phyloP scores from a whole-genome alignment of 2,329 filamentous ascomycete genomes.

The Xylariaceae sp. region DNA sequence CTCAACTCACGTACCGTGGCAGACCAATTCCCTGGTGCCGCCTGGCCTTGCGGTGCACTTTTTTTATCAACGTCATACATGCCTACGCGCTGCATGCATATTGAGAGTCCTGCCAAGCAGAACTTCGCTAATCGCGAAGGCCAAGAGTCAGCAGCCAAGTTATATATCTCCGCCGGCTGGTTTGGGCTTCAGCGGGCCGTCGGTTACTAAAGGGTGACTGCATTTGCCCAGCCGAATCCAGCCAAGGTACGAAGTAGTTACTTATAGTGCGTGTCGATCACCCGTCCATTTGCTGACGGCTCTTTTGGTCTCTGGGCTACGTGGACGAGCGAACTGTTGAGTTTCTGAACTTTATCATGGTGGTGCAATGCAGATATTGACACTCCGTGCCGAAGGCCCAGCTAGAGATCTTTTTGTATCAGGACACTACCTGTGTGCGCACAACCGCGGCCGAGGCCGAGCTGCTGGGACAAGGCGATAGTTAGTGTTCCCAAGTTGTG shows the following conservation, averaged over 20 bases:
- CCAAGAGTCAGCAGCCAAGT: conserved; percentile 11
- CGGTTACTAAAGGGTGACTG: conserved; percentile 5
- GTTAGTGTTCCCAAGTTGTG: background rate
- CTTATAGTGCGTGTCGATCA: conserved; percentile 16
- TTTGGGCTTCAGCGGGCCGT: background rate
- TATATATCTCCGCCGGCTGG: background rate
- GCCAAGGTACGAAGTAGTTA: no score
- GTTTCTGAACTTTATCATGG: conserved; percentile 5
- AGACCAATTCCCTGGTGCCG: background rate
- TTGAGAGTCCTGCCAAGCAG: conserved; percentile 2
- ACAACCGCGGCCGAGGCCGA: background rate
- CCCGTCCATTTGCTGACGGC: conserved; percentile 5
- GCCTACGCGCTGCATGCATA: background rate
- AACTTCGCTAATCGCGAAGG: background rate
- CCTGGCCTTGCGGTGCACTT: background rate
- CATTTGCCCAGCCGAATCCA: conserved; percentile 11
- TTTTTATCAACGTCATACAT: background rate
- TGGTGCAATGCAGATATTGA: background rate
- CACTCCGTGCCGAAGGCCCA: background rate
- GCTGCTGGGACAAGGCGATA: background rate
- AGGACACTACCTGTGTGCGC: background rate
- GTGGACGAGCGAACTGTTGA: background rate
- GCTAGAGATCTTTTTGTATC: no score
- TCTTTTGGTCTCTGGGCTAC: conserved; percentile 6
- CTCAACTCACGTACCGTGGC: background rate